These are phyloP conservation scores for Meredithiella fracta DNA, from an alignment of 2,329 filamentous ascomycete genomes.

Conservation along the genomic window DNA sequence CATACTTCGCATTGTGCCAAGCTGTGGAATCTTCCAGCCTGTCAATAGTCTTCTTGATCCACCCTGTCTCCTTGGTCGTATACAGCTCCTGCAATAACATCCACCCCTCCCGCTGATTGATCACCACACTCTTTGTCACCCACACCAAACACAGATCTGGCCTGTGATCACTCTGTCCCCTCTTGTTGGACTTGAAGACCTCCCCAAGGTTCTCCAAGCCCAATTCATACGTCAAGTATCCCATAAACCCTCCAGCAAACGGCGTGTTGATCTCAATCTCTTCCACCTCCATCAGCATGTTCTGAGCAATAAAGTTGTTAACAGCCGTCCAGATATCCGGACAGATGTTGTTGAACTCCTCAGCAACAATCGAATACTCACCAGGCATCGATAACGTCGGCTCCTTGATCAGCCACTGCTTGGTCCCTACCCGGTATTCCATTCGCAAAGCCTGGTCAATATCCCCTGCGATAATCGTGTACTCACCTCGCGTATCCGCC, in stretches of 20 bases:
- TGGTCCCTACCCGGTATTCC: constrained; percentile 39
- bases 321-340: neutral
- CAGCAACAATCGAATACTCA: neutral
- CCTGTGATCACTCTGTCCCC: constrained; percentile 22
- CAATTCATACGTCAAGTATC: constrained; percentile 72
- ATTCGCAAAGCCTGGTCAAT: constrained; percentile 39
- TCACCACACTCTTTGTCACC: constrained; percentile 58
- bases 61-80: constrained; percentile 23
- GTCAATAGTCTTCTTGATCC: neutral
- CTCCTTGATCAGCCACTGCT: constrained; percentile 19
- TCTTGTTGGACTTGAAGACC: constrained; percentile 1
- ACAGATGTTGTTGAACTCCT: neutral
- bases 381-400: no score
- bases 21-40: constrained; percentile 16
- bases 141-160: constrained; percentile 64
- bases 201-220: constrained; percentile 39
- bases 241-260: constrained; percentile 73
- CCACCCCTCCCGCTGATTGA: constrained; percentile 50
- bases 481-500: constrained; percentile 39
- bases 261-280: constrained; percentile 20
- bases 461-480: constrained; percentile 58
- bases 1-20: constrained; percentile 17
- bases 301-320: neutral
- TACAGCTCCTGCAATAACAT: constrained; percentile 49
- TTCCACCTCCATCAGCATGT: neutral